Evolutionary conservation across 495 filamentous ascomycete species (phyloP).

Genomic region (Trichocladium antarcticum): DNA sequence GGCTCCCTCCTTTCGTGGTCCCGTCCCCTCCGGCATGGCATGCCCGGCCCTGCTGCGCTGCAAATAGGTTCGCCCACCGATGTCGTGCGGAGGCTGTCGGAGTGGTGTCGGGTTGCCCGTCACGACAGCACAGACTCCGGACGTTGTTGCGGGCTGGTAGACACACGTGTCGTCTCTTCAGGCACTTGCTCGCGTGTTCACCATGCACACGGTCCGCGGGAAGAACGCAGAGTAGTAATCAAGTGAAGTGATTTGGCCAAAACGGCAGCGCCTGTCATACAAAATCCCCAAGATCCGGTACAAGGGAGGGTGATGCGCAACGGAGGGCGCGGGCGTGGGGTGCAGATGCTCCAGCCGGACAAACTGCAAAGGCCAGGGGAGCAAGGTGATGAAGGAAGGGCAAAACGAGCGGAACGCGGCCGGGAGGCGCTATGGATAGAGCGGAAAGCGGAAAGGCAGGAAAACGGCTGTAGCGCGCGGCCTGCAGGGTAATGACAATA

Average conservation of each 20-base stretch:
- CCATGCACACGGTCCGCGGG: neutral
- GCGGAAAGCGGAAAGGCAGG: neutral
- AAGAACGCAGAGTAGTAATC: neutral
- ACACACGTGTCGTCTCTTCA: neutral
- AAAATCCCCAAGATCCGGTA: conserved; percentile 4
- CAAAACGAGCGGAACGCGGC: conserved; percentile 5
- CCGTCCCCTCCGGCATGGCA: conserved; percentile 17
- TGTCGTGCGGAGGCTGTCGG: too few species aligned
- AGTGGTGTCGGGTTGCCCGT: neutral
- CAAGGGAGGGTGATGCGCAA: neutral
- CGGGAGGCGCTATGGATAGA: neutral
- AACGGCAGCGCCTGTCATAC: conserved; percentile 15
- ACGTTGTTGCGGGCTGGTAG: too few species aligned
- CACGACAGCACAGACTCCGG: too few species aligned
- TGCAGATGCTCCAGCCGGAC: neutral
- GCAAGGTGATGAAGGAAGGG: neutral
- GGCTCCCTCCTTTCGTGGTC: conserved; percentile 18
- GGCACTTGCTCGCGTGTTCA: neutral
- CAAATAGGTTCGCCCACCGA: neutral
- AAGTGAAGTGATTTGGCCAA: conserved; percentile 11
- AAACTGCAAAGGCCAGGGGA: neutral
- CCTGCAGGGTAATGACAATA: neutral
- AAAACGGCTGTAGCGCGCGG: neutral
- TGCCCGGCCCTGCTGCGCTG: conserved; percentile 10
- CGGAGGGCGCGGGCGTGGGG: too few species aligned